Percentiles rank a stretch among this genome's conserved stretches.
Evolutionary conservation across 805 yeast genomes (phyloP).

Genomic region (Ogataea pini): DNA sequence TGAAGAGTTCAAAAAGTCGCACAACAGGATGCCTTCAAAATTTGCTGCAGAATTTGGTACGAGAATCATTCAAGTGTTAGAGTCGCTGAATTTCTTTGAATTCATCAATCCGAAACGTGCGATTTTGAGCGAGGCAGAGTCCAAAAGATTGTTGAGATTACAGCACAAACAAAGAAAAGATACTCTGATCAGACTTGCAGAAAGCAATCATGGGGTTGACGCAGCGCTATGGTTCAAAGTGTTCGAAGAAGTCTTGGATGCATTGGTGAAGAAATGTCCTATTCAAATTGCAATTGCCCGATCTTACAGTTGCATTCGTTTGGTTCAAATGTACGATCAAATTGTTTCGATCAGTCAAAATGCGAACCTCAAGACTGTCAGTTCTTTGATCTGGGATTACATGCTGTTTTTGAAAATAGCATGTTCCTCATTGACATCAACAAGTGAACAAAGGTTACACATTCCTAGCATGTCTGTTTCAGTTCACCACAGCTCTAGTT

Average conservation of each 20-base stretch:
- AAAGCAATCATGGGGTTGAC: slow-evolving; percentile 92
- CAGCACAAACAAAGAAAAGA: slow-evolving; percentile 58
- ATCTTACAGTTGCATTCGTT: slow-evolving; percentile 81
- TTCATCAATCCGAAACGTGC: slow-evolving; percentile 54
- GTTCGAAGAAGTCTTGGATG: slow-evolving; percentile 71
- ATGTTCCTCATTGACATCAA: slow-evolving; percentile 86
- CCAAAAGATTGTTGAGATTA: slow-evolving; percentile 66
- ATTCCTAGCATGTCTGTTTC: slow-evolving; percentile 43
- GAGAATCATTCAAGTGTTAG: slow-evolving; percentile 73
- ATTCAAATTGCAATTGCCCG: slow-evolving; percentile 92
- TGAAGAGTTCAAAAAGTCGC: slow-evolving; percentile 33
- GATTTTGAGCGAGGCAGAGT: slow-evolving; percentile 72
- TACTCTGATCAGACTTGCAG: slow-evolving; percentile 75
- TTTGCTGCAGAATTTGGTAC: slow-evolving; percentile 81
- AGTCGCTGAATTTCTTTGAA: slow-evolving; percentile 65
- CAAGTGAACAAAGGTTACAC: slow-evolving; percentile 79
- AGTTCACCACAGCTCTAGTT: slow-evolving; percentile 15
- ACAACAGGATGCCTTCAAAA: slow-evolving; percentile 62
- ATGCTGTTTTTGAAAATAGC: slow-evolving; percentile 86
- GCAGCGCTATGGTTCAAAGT: slow-evolving; percentile 94
- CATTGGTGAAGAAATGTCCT: slow-evolving; percentile 80
- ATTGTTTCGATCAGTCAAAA: slow-evolving; percentile 57
- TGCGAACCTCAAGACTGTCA: slow-evolving; percentile 20
- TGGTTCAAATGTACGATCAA: slow-evolving; percentile 81
- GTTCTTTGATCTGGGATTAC: slow-evolving; percentile 37